Evolutionary conservation across 2,329 filamentous ascomycete genomes (phyloP), one percentile per base, ranked within the genome.

Genomic region (Alternaria postmessia): DNA sequence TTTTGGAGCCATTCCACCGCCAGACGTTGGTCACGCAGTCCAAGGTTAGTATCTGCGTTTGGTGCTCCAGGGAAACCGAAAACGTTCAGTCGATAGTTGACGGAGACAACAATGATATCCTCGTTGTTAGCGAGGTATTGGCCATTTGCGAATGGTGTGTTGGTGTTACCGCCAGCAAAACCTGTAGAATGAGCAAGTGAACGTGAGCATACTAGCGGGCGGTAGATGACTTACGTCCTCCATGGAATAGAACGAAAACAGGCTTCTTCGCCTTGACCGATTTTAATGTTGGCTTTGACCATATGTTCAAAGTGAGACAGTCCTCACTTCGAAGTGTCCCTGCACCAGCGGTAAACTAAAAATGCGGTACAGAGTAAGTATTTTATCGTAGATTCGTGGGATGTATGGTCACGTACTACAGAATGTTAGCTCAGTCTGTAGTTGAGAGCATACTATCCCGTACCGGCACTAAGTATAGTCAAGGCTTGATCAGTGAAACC

Each of bases 11-110:
- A 87, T 70, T 86, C 81, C 0, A 87, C 68, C 0, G 83, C 84
- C 14, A 81, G 65, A 2, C 85, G 80, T 65, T 88, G 85, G 66
- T 89, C 86, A 5, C 81, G 77, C 6, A 87, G 71, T 1, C 84
- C 86, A 2, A 84, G 67, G 59, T 87, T 87, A 46, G 79, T 68
- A 7, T 64, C 59, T 24, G 71, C 41, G 12, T 66, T 71, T 12
- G 62, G 65, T 24, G 71, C 69, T 41, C 73, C 73, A 5, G 76
- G 71, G 32, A 78, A 80, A 0, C 76, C 76, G 24, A 79, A 74
- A 47, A 78, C 74, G 59, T 78, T 76, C 9, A 79, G 46, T 14
- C 76, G 73, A 54, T 71, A 71, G 32, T 82, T 83, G 60, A 81
- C 72, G 0, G 78, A 78, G 2, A 82, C 78, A 1, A 82, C 74